Conservation (phyloP, 2,329 filamentous ascomycete genomes). For the Epichloe gansuensis region DNA sequence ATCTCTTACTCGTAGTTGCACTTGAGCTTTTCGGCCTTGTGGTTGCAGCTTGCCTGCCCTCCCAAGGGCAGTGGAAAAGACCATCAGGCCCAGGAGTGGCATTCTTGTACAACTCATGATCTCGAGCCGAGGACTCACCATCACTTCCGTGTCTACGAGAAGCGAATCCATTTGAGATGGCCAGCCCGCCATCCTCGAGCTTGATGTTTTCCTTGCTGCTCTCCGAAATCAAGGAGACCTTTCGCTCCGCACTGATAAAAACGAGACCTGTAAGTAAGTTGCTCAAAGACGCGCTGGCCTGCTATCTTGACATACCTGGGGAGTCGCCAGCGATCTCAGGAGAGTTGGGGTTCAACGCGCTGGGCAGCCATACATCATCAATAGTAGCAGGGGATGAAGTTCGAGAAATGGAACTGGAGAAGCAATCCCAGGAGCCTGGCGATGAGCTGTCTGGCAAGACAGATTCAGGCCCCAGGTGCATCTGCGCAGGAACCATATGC, state of each 20-base stretch:
- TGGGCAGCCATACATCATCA: constrained; percentile 35
- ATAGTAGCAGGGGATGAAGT: constrained; percentile 37
- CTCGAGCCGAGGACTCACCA: constrained; percentile 42
- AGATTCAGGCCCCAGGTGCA: constrained; percentile 41
- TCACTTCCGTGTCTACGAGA: constrained; percentile 38
- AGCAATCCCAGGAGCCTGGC: constrained; percentile 38
- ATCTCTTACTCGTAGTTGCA: constrained; percentile 90
- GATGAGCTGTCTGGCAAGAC: constrained; percentile 38
- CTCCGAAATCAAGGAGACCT: constrained; percentile 19
- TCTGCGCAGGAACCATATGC: constrained; percentile 45
- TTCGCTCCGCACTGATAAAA: constrained; percentile 19
- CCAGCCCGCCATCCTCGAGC: constrained; percentile 18
- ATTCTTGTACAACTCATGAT: constrained; percentile 61
- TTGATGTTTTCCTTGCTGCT: constrained; percentile 14
- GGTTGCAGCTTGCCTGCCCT: constrained; percentile 59
- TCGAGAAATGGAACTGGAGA: constrained; percentile 40
- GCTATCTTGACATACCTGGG: constrained; percentile 35
- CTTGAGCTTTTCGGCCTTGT: constrained; percentile 92
- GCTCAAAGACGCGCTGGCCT: constrained; percentile 3
- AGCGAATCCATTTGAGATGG: constrained; percentile 26
- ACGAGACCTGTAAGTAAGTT: constrained; percentile 10
- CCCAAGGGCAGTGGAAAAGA: constrained; percentile 87
- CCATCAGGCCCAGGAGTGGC: constrained; percentile 55
- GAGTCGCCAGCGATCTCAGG: constrained; percentile 38
- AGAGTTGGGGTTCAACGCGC: constrained; percentile 28